A percentile compares a stretch with the other conserved stretches of the same genome.
These are phyloP conservation scores for Nakazawaea laoshanensis DNA, from an alignment of 805 yeast genomes.

Conservation along the genomic window DNA sequence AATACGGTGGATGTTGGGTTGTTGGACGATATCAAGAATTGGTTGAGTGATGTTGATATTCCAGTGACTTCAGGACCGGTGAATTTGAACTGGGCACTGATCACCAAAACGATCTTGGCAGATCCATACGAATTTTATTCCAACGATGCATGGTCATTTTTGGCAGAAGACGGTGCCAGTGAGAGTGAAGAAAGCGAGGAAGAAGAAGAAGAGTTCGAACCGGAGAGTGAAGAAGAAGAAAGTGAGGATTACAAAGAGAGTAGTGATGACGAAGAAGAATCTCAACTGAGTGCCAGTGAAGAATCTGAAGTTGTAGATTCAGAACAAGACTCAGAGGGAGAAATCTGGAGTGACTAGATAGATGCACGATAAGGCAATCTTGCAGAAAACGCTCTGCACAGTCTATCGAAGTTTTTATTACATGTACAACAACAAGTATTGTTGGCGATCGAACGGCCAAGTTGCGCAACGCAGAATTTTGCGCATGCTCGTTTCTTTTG, in stretches of 20 bases:
- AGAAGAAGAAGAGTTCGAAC: constrained; percentile 66
- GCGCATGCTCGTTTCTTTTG: neutral
- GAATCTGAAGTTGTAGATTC: constrained; percentile 16
- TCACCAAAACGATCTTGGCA: constrained; percentile 86
- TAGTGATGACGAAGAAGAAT: constrained; percentile 27
- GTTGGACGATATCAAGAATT: constrained; percentile 85
- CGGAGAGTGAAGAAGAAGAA: constrained; percentile 49
- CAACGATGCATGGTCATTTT: constrained; percentile 95
- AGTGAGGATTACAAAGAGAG: constrained; percentile 28
- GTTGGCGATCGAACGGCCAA: constrained; percentile 18
- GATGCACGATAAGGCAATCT: neutral
- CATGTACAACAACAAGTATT: no score
- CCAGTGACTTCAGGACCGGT: constrained; percentile 93
- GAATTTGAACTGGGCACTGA: constrained; percentile 90
- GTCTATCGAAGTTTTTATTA: no score
- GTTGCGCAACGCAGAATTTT: constrained; percentile 4
- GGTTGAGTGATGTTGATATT: constrained; percentile 97
- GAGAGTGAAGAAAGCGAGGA: constrained; percentile 62
- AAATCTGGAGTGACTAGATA: constrained; percentile 21
- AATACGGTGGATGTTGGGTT: constrained; percentile 92
- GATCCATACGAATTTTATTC: constrained; percentile 92
- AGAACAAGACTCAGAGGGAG: constrained; percentile 13
- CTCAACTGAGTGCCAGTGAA: constrained; percentile 26
- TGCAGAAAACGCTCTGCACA: no score
- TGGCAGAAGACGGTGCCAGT: constrained; percentile 80